Percentiles rank a stretch among this genome's conserved stretches.
Conservation (phyloP, 768 basidiomycete species). For the Boletus rufocinnamomeus region DNA sequence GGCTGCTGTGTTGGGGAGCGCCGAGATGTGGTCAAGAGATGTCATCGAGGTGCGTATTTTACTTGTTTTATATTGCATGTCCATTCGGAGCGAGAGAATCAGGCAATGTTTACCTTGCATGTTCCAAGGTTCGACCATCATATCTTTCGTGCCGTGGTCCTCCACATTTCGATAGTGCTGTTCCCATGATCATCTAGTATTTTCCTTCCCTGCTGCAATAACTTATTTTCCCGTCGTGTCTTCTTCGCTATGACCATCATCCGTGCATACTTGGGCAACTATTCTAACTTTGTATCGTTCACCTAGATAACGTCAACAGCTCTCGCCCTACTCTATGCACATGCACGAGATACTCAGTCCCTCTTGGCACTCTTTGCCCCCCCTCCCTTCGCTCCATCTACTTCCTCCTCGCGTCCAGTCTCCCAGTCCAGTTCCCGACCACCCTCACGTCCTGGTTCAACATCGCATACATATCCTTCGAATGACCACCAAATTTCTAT, state of each 20-base stretch:
- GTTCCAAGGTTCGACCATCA: conserved; percentile 40
- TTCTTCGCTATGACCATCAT: background rate
- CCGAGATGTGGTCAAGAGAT: conserved; percentile 66
- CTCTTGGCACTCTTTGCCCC: conserved; percentile 26
- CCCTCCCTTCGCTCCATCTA: conserved; percentile 1
- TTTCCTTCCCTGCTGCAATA: conserved; percentile 19
- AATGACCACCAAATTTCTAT: conserved; percentile 7
- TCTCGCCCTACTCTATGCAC: conserved; percentile 32
- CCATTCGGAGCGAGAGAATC: background rate
- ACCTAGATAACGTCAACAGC: conserved; percentile 32
- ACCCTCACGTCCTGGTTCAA: conserved; percentile 26
- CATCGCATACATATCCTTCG: conserved; percentile 8
- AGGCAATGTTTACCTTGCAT: conserved; percentile 49
- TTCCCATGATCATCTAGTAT: conserved; percentile 46
- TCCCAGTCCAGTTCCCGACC: conserved; percentile 28
- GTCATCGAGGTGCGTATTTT: conserved; percentile 36
- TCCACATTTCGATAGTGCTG: conserved; percentile 32
- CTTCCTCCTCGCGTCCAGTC: conserved; percentile 18
- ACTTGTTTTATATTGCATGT: conserved; percentile 8
- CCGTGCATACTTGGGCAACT: background rate
- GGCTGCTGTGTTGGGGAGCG: conserved; percentile 16
- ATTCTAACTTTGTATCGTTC: conserved; percentile 23
- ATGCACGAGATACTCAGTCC: conserved; percentile 24
- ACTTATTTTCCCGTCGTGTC: background rate
- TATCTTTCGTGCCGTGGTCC: background rate